These are phyloP conservation scores for Populus hybrid DNA, from an alignment of 441 rosid genomes.

Conservation along the genomic window DNA sequence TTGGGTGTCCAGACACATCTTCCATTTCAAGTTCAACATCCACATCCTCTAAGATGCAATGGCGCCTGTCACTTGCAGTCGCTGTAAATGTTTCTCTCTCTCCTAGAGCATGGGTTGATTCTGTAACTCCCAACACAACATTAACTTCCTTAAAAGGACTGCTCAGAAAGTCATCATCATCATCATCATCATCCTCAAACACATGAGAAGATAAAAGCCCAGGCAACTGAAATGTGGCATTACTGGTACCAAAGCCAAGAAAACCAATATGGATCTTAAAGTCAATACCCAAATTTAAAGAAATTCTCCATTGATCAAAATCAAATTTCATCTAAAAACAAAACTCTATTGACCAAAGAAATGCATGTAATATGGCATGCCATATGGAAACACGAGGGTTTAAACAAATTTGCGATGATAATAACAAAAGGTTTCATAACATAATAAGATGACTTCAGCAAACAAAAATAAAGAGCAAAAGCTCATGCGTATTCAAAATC, in stretches of 20 bases:
- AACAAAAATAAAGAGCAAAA: not conserved
- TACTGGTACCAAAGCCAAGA: conserved; percentile 47
- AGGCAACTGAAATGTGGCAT: conserved; percentile 89
- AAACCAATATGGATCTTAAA: conserved; percentile 1
- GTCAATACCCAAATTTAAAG: not conserved
- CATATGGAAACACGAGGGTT: not conserved
- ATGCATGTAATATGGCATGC: not conserved
- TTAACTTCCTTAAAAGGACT: conserved; percentile 36
- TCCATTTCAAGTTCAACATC: conserved; percentile 97
- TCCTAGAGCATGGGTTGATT: conserved; percentile 34
- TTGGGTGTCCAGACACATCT: conserved; percentile 72
- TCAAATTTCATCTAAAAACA: not conserved
- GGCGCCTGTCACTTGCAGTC: conserved; percentile 62
- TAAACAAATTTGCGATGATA: not conserved
- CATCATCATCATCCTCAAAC: conserved; percentile 77
- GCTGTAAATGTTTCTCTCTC: conserved; percentile 38
- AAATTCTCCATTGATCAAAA: not conserved
- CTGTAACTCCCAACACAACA: conserved; percentile 31
- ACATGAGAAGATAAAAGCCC: conserved; percentile 64
- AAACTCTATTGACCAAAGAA: not conserved
- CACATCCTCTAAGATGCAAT: conserved; percentile 76
- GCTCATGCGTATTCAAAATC: not conserved
- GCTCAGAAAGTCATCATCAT: conserved; percentile 55
- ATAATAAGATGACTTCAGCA: not conserved
- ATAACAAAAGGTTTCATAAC: not conserved